These are phyloP conservation scores for Sporisorium sorghi DNA, from an alignment of 1,284 basidiomycete genomes.

Conservation along the genomic window DNA sequence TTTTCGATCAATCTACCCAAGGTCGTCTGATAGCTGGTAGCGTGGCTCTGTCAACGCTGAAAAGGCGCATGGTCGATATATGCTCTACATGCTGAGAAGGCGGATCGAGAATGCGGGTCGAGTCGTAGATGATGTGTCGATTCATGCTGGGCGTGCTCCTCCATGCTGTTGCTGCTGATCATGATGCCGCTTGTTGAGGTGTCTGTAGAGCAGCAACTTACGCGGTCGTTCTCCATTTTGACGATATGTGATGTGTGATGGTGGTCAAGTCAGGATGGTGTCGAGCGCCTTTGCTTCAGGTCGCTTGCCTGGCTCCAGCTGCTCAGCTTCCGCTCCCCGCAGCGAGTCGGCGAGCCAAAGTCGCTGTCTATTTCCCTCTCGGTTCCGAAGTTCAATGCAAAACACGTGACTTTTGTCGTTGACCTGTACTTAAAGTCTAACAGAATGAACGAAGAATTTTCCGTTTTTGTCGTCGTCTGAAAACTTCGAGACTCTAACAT, in stretches of 20 bases:
- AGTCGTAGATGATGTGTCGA: slow-evolving; percentile 4
- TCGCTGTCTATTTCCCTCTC: too few relatives aligned
- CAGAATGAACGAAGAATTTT: too few relatives aligned
- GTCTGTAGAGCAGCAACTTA: slow-evolving; percentile 49
- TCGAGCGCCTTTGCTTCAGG: neutral
- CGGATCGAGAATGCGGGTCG: neutral
- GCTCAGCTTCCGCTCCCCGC: too few relatives aligned
- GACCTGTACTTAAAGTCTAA: neutral
- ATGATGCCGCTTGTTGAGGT: slow-evolving; percentile 34
- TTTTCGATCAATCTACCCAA: too few relatives aligned
- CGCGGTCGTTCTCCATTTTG: slow-evolving; percentile 73
- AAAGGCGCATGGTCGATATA: too few relatives aligned
- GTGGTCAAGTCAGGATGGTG: slow-evolving; percentile 31
- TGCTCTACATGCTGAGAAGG: too few relatives aligned
- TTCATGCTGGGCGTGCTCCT: slow-evolving; percentile 21
- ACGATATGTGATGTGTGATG: slow-evolving; percentile 48
- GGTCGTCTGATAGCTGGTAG: neutral
- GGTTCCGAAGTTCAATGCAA: too few relatives aligned
- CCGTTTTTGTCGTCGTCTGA: neutral
- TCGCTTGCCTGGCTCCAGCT: slow-evolving; percentile 1
- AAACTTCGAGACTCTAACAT: neutral
- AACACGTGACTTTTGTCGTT: too few relatives aligned
- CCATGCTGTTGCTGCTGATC: slow-evolving; percentile 22
- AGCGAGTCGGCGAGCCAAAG: too few relatives aligned
- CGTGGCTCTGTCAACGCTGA: neutral